Evolutionary conservation across 1,139 yeast genomes (phyloP), one percentile per base, ranked within the genome.

Genomic region (Protomyces pachydermus): DNA sequence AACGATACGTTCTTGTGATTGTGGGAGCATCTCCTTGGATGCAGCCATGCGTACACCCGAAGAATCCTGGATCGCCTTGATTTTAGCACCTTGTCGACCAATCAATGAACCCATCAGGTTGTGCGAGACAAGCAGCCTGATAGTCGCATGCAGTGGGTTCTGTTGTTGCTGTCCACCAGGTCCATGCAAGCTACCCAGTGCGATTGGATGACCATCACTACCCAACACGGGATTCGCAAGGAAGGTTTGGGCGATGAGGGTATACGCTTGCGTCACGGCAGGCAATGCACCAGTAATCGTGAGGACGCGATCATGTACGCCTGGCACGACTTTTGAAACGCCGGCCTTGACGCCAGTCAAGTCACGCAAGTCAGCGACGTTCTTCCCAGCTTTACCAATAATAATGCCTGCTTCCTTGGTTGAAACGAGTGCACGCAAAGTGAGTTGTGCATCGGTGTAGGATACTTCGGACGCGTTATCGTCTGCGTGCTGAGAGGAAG

Each of bases 331-430:
- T 71, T 87, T 87, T 35, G 96, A 87, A 60, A 91, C 91, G 25
- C 96, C 97, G 3, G 96, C 96, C 74, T 87, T 88, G 67, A 93
- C 91, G 65, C 83, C 83, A 52, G 95, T 88, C 68, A 82, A 83
- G 57, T 84, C 91, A 69, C 97, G 81, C 62, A 91, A 84, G 42
- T 84, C 82, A 66, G 91, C 88, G 67, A 91, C 91, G 63, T 87
- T 88, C 66, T 82, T 80, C 54, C 97, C 97, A 70, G 84, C 87
- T 71, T 88, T 88, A 56, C 97, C 97, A 71, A 91, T 91, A 68
- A 91, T 84, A 68, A 91, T 88, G 20, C 97, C 97, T 14, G 96
- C 91, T 75, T 91, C 97, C 73, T 87, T 88, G 65, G 95, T 84
- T 12, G 95, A 84, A 25, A 91, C 89, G 54, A 91, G 79, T 1